Conservation (phyloP, 1,139 yeast species). For the Taphrina pruni region DNA sequence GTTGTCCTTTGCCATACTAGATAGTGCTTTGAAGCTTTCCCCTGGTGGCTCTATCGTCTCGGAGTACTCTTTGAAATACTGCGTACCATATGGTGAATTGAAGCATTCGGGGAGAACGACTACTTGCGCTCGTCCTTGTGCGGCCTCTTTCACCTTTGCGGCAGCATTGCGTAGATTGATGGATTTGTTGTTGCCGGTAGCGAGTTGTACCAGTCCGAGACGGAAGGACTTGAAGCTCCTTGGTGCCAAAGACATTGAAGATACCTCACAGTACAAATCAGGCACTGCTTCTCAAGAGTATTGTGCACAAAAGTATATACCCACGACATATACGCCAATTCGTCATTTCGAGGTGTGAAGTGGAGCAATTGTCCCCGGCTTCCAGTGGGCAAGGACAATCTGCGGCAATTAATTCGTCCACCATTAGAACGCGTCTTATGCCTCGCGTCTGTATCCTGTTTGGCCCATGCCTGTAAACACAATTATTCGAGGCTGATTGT, state of each 20-base stretch:
- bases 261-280: too few relatives aligned
- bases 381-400: neutral
- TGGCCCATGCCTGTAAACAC: too few relatives aligned
- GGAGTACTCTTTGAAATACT: constrained; percentile 82
- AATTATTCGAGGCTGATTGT: too few relatives aligned
- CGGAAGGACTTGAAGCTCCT: constrained; percentile 38
- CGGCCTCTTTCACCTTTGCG: constrained; percentile 63
- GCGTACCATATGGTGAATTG: constrained; percentile 91
- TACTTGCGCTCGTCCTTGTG: constrained; percentile 55
- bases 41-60: constrained; percentile 70
- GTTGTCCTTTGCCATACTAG: constrained; percentile 66
- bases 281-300: too few relatives aligned
- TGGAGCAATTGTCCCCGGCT: too few relatives aligned
- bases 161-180: constrained; percentile 66
- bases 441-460: neutral
- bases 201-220: constrained; percentile 75
- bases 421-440: constrained; percentile 3
- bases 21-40: constrained; percentile 67
- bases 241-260: constrained; percentile 14
- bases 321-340: too few relatives aligned
- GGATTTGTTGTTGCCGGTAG: constrained; percentile 72
- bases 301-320: too few relatives aligned
- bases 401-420: neutral
- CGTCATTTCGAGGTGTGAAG: too few relatives aligned
- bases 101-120: constrained; percentile 90